Evolutionary conservation across 352 stramenopile species (phyloP), one percentile per base, ranked within the genome.

Genomic region (Phytophthora boehmeriae): DNA sequence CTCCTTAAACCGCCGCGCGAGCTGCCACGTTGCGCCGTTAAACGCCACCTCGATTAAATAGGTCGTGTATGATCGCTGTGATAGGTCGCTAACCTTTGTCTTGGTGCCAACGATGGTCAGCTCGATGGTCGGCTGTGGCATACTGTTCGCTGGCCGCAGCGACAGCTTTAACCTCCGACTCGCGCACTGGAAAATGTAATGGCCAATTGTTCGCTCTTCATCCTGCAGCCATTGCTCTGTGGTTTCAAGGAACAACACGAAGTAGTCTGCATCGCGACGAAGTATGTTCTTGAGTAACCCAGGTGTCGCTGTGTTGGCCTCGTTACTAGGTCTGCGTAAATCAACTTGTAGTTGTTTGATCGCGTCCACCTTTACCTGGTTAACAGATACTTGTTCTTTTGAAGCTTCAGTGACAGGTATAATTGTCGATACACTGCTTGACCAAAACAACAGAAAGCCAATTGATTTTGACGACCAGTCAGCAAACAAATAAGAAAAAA

Each of bases 21-120:
- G 72, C 48, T 88, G 76, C 86, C 86, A 95, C 38, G 64, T 74
- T 44, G 90, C 76, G 44, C 77, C 78, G 28, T 89, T 88, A 62
- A 88, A 95, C 6, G 64, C 51, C 14, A 95, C 73, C 41, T 90
- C 77, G 48, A 95, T 81, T 36, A 76, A 51, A 63, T 95, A 95
- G 28, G 65, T 64, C 0, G 85, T 94, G 58, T 89, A 94, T 23
- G 68, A 61, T 8, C 79, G 77, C 46, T 90, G 79, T 2, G 85
- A 90, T 0, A 95, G 63, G 54, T 95, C 86, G 55, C 86, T 95
- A 20, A 91, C 64, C 66, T 88, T 91, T 60, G 72, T 91, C 54
- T 87, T 86, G n/a, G 78, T 89, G n/a, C 61, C 53, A 0, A 76
- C 63, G 42, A 95, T 92, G 1, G 57, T 57, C 14, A 95, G 50